phyloP scores from a whole-genome alignment of 2,329 filamentous ascomycete species.

The Paramyrothecium roridum region DNA sequence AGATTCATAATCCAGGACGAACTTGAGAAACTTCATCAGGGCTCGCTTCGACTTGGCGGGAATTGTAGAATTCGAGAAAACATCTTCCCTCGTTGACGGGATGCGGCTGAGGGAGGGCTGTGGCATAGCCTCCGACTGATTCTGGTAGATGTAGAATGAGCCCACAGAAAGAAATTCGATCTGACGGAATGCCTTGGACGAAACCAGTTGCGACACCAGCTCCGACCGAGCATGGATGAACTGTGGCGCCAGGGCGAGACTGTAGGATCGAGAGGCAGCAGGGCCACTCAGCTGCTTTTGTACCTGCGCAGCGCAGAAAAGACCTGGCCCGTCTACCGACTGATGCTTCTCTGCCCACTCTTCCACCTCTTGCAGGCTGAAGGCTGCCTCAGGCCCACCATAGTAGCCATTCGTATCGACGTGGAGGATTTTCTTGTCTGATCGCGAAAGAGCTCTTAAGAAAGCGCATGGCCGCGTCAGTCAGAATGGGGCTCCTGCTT shows the following conservation, averaged over 20 bases:
- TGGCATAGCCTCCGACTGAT: constrained; percentile 21
- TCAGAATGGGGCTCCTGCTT: constrained; percentile 22
- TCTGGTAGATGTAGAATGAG: constrained; percentile 78
- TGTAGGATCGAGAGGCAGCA: constrained; percentile 70
- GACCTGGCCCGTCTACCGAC: constrained; percentile 13
- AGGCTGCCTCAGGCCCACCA: constrained; percentile 78
- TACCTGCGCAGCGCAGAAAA: constrained; percentile 26
- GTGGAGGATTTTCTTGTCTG: constrained; percentile 86
- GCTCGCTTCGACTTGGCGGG: constrained; percentile 77
- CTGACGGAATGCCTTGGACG: constrained; percentile 82
- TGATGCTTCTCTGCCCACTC: constrained; percentile 59
- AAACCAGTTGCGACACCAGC: constrained; percentile 77
- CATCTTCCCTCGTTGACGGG: constrained; percentile 86
- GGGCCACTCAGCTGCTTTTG: constrained; percentile 42
- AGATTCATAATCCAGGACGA: constrained; percentile 71
- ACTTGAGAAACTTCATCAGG: constrained; percentile 92
- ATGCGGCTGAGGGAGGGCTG: constrained; percentile 60
- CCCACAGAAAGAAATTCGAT: constrained; percentile 92
- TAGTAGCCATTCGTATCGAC: constrained; percentile 87
- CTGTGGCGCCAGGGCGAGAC: constrained; percentile 78
- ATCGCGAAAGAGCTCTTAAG: constrained; percentile 84
- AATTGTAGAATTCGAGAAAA: constrained; percentile 76
- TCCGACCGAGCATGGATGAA: constrained; percentile 80
- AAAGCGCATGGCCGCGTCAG: constrained; percentile 24
- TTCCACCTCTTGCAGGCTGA: constrained; percentile 79